These are phyloP conservation scores for Cotoneaster glaucophyllus DNA, from an alignment of 306 rosid species.

Conservation along the genomic window DNA sequence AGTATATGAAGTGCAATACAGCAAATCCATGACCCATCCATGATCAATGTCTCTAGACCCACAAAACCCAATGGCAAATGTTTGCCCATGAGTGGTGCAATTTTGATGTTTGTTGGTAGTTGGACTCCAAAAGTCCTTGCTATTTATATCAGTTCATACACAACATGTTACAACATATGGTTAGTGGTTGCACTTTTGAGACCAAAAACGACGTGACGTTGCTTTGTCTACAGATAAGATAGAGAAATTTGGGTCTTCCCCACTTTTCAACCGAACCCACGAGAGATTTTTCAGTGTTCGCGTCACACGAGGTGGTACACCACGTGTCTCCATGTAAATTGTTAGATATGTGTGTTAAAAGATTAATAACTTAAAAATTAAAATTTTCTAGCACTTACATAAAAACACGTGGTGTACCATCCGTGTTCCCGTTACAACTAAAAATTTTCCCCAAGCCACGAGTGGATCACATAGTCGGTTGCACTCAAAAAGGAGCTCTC, in stretches of 20 bases:
- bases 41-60: neutral
- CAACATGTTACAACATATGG: neutral
- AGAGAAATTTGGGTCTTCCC: neutral
- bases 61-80: neutral
- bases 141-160: conserved; percentile 1
- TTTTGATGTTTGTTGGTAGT: conserved; percentile 8
- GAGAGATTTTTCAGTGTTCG: no score
- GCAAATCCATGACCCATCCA: conserved; percentile 5
- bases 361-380: no score
- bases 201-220: neutral
- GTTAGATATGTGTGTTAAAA: no score
- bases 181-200: conserved; percentile 17
- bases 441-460: no score
- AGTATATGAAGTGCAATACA: conserved; percentile 12
- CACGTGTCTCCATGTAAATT: no score
- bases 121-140: conserved; percentile 6
- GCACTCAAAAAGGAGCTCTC: conserved; percentile 11
- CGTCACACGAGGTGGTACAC: no score
- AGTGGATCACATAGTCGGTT: conserved; percentile 29
- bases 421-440: no score
- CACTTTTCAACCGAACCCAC: neutral
- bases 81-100: conserved; percentile 6
- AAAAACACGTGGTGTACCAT: no score
- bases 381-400: no score
- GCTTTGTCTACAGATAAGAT: neutral